Conservation (phyloP, 2,329 filamentous ascomycete genomes). For the Diaporthe helianthi region DNA sequence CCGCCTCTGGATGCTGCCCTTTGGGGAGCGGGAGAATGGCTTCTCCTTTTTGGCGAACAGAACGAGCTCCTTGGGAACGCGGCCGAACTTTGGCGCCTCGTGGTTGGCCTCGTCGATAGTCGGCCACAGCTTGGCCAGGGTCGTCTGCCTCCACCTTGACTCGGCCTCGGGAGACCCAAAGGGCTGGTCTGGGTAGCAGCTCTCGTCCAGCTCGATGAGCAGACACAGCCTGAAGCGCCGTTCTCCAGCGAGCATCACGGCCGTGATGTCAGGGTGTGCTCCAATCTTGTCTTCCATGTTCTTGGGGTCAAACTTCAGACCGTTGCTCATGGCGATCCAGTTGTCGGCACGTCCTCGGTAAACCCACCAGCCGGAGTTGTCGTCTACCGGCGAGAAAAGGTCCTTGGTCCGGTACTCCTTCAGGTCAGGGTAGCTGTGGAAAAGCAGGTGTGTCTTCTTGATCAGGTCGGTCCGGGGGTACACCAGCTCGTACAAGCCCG, state of each 20-base stretch:
- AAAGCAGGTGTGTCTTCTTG: constrained; percentile 35
- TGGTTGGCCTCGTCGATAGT: constrained; percentile 31
- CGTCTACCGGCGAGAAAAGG: constrained; percentile 42
- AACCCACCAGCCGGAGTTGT: constrained; percentile 36
- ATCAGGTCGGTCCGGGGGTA: constrained; percentile 40
- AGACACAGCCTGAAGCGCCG: constrained; percentile 28
- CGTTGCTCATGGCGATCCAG: constrained; percentile 44
- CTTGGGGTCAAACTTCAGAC: constrained; percentile 44
- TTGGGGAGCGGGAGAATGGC: constrained; percentile 25
- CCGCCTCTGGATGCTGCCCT: constrained; percentile 30
- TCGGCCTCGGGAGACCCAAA: constrained; percentile 19
- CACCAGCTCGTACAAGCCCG: constrained; percentile 43
- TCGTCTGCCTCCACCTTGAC: constrained; percentile 13
- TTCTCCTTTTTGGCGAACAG: constrained; percentile 29
- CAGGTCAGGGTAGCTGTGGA: constrained; percentile 42
- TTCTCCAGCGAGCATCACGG: constrained; percentile 31
- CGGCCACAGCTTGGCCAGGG: constrained; percentile 25
- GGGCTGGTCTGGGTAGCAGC: background rate
- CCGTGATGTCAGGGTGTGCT: constrained; percentile 9
- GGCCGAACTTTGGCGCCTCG: constrained; percentile 31
- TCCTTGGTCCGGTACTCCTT: constrained; percentile 46
- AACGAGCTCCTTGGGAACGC: constrained; percentile 31
- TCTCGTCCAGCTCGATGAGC: constrained; percentile 29
- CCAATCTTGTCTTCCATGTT: constrained; percentile 38
- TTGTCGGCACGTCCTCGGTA: constrained; percentile 42